A percentile compares a stretch with the other conserved stretches of the same genome.
Conservation (phyloP, 225 moss, liverwort and hornwort genomes). For the Physcomitrellopsis africana region DNA sequence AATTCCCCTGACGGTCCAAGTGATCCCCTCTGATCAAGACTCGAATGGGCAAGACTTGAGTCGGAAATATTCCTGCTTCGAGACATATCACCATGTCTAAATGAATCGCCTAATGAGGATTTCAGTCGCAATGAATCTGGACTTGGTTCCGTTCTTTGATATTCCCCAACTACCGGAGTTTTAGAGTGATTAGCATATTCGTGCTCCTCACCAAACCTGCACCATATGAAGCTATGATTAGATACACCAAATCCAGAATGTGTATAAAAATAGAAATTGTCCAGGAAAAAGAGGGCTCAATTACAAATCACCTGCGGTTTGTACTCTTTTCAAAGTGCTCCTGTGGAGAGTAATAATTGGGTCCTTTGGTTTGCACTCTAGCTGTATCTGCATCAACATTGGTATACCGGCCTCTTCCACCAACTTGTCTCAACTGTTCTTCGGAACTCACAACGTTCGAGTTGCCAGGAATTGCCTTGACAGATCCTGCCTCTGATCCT, state of each 20-base stretch:
- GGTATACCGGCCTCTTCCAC: constrained; percentile 36
- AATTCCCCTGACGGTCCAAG: constrained; percentile 35
- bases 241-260: not conserved
- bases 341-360: constrained; percentile 19
- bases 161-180: constrained; percentile 27
- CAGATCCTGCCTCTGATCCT: constrained; percentile 28
- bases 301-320: constrained; percentile 37
- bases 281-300: not conserved
- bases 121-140: constrained; percentile 33
- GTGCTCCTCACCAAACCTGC: constrained; percentile 46
- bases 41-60: constrained; percentile 22
- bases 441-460: constrained; percentile 33
- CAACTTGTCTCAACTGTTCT: constrained; percentile 44
- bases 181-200: constrained; percentile 29
- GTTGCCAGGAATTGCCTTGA: constrained; percentile 32
- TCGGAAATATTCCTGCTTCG: constrained; percentile 34
- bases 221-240: constrained; percentile 17
- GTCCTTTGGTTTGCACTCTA: constrained; percentile 34
- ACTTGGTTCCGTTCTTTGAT: constrained; percentile 37
- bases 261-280: constrained; percentile 16
- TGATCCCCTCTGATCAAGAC: constrained; percentile 33
- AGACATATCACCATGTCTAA: constrained; percentile 29
- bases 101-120: constrained; percentile 27
- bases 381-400: constrained; percentile 33
- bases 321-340: constrained; percentile 29